phyloP scores from a whole-genome alignment of 2,329 filamentous ascomycete genomes.

The Neonectria punicea region DNA sequence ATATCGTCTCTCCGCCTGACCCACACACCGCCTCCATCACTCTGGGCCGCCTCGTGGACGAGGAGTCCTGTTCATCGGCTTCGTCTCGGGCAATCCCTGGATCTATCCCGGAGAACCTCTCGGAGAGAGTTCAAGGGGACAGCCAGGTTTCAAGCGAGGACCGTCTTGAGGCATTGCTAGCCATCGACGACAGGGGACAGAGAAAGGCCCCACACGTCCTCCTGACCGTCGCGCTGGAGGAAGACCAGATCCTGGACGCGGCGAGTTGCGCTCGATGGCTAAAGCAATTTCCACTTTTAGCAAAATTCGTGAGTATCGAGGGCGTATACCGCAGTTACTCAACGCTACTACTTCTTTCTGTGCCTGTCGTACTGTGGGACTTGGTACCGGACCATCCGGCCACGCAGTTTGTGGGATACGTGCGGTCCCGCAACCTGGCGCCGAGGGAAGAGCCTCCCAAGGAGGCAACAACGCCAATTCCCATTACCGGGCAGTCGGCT shows the following conservation, averaged over 20 bases:
- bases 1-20: constrained; percentile 41
- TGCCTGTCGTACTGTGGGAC: constrained; percentile 42
- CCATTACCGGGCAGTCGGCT: constrained; percentile 30
- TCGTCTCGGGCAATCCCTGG: constrained; percentile 38
- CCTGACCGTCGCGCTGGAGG: constrained; percentile 40
- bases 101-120: constrained; percentile 32
- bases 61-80: constrained; percentile 31
- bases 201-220: constrained; percentile 39
- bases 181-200: constrained; percentile 36
- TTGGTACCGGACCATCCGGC: constrained; percentile 39
- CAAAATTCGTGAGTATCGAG: constrained; percentile 39
- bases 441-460: constrained; percentile 25
- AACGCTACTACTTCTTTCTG: constrained; percentile 38
- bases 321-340: constrained; percentile 41
- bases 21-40: constrained; percentile 41
- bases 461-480: constrained; percentile 34
- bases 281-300: constrained; percentile 43
- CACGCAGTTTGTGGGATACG: constrained; percentile 43
- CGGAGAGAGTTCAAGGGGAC: constrained; percentile 37
- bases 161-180: constrained; percentile 36
- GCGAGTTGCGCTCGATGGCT: constrained; percentile 41
- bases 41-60: constrained; percentile 32
- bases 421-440: constrained; percentile 39
- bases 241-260: constrained; percentile 40
- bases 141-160: constrained; percentile 36